A percentile compares a stretch with the other conserved stretches of the same genome.
Conservation (phyloP, 352 stramenopile species). For the Phytophthora hibernalis region DNA sequence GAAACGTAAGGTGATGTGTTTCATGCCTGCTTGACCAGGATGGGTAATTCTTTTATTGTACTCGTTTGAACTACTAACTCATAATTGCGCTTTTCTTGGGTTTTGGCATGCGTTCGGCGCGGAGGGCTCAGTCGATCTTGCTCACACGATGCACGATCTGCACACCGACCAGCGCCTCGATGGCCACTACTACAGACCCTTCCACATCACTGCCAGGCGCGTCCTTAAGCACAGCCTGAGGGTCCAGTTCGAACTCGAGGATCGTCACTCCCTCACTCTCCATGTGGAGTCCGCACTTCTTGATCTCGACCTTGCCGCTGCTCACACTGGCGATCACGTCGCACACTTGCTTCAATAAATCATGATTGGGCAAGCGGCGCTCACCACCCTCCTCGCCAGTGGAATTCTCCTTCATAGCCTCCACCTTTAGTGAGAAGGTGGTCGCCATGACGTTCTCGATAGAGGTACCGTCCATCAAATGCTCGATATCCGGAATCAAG, state of each 20-base stretch:
- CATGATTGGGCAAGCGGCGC: conserved; percentile 78
- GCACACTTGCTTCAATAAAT: conserved; percentile 87
- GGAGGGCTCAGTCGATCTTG: conserved; percentile 26
- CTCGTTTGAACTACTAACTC: conserved; percentile 45
- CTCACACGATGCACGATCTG: conserved; percentile 48
- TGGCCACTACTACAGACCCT: conserved; percentile 46
- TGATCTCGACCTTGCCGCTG: conserved; percentile 76
- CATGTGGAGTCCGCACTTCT: conserved; percentile 81
- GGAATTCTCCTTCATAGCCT: conserved; percentile 56
- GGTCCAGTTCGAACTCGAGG: conserved; percentile 79
- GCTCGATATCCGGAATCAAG: conserved; percentile 37
- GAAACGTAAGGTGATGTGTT: background rate
- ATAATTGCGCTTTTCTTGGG: conserved; percentile 29
- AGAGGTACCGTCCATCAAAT: conserved; percentile 34
- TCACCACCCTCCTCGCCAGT: conserved; percentile 52
- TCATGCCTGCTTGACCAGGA: conserved; percentile 19
- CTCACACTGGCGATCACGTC: conserved; percentile 75
- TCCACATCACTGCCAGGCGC: conserved; percentile 34
- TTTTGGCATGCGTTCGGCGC: too few relatives aligned
- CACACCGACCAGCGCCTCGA: conserved; percentile 52
- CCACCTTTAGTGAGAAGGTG: conserved; percentile 73
- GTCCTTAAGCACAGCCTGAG: conserved; percentile 37
- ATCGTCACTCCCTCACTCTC: conserved; percentile 76
- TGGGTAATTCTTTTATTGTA: conserved; percentile 46
- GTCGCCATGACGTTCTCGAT: conserved; percentile 25